Base-by-base conservation (phyloP, 1,284 basidiomycete genomes). In the Inonotus hispidus region DNA sequence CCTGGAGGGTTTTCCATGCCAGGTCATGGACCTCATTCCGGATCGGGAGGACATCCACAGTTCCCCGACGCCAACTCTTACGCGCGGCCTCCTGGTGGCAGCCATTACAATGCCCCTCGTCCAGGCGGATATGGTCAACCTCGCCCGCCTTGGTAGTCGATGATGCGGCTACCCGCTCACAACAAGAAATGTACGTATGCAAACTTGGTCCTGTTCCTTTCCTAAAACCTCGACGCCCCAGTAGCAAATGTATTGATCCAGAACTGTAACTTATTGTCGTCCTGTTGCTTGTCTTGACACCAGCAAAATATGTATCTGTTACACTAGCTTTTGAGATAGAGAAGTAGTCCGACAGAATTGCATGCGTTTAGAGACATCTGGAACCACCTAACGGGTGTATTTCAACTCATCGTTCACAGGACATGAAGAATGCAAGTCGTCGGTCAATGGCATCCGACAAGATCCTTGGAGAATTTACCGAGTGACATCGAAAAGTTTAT, bases 1-100 rank as follows among this genome's bases (percentile, higher is more conserved):
- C 16, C 16, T 14, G 58, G 58, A 38, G 60, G 58, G 1, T 63
- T 41, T n/a, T 46, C 62, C 2, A 61, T 61, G 62, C 62, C 62
- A 8, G 49, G 59, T 19, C 53, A 52, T n/a, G 37, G 56, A 16
- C 32, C 32, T 8, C 55, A 56, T 21, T 58, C 59, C 27, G 47
- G 58, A 38, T 27, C 52, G 13, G 59, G 60, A 8, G 60, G 61
- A 29, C 56, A 49, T 3, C 29, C 38, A 0, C 10, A 8, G 7
- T 59, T 63, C 53, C 61, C 58, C 13, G 45, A 56, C 43, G 37
- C 29, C 2, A 45, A 56, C 32, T 37, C 37, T 2, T 58, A 58
- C 29, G 61, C 52, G 14, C 43, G 53, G 16, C 60, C 55, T 25
- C 56, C 55, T n/a, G 60, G 50, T 29, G 55, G 56, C 14, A 54